phyloP scores from a whole-genome alignment of 176 grass and related monocot species.

The sorghum (Sorghum bicolor) region Sorghum_bicolor_NCBIv3 NC_012870.2:69764501-69765000 shows the following conservation, averaged over 20 bases:
- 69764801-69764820: constrained; percentile 48
- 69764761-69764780: constrained; percentile 1
- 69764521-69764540: constrained; percentile 47
- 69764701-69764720: constrained; percentile 40
- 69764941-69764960: constrained; percentile 26
- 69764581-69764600: background rate
- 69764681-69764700: constrained; percentile 43
- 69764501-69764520: constrained; percentile 31
- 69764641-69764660: constrained; percentile 40
- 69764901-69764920: constrained; percentile 50
- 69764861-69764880: constrained; percentile 49
- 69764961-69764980: constrained; percentile 7
- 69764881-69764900: constrained; percentile 58
- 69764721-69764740: constrained; percentile 50
- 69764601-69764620: constrained; percentile 47
- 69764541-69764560: constrained; percentile 39
- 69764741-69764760: background rate
- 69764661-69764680: constrained; percentile 43
- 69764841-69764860: constrained; percentile 40
- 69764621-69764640: constrained; percentile 50
- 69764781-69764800: background rate
- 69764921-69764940: constrained; percentile 28
- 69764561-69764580: constrained; percentile 1
- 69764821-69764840: constrained; percentile 45
- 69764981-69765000: constrained; percentile 31